These are phyloP conservation scores for Fagopyrum esculentum DNA, from an alignment of 148 eudicot genomes.

Conservation along the genomic window DNA sequence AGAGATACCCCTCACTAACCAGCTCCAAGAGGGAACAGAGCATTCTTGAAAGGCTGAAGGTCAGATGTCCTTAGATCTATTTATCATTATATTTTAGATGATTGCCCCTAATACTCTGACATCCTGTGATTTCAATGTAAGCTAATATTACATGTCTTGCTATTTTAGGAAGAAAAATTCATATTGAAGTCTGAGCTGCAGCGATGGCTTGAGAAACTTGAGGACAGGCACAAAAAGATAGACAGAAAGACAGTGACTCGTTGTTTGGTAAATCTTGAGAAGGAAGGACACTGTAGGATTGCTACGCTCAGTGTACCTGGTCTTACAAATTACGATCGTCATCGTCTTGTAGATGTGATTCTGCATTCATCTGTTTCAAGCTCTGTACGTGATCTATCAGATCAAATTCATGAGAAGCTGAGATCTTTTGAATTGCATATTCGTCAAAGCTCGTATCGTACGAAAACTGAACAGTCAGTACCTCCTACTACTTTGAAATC, in stretches of 20 bases:
- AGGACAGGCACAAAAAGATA: constrained; percentile 55
- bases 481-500: constrained; percentile 42
- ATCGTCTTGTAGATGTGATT: constrained; percentile 47
- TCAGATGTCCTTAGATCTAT: constrained; percentile 21
- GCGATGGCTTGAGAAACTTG: constrained; percentile 71
- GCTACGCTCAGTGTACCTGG: constrained; percentile 54
- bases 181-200: constrained; percentile 70
- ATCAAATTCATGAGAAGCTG: constrained; percentile 64
- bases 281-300: constrained; percentile 70
- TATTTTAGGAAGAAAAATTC: constrained; percentile 60
- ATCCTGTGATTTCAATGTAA: not conserved
- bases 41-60: constrained; percentile 75
- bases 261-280: constrained; percentile 58
- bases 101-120: constrained; percentile 8
- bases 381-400: constrained; percentile 49
- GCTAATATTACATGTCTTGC: not conserved
- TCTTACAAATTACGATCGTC: constrained; percentile 66
- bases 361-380: constrained; percentile 63
- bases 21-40: constrained; percentile 73
- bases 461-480: constrained; percentile 47
- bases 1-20: constrained; percentile 67
- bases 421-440: constrained; percentile 70
- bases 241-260: constrained; percentile 78
- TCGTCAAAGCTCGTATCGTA: constrained; percentile 43
- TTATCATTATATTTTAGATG: not conserved